Conservation (phyloP, 768 basidiomycete species). For the Tricholoma sp. region DNA sequence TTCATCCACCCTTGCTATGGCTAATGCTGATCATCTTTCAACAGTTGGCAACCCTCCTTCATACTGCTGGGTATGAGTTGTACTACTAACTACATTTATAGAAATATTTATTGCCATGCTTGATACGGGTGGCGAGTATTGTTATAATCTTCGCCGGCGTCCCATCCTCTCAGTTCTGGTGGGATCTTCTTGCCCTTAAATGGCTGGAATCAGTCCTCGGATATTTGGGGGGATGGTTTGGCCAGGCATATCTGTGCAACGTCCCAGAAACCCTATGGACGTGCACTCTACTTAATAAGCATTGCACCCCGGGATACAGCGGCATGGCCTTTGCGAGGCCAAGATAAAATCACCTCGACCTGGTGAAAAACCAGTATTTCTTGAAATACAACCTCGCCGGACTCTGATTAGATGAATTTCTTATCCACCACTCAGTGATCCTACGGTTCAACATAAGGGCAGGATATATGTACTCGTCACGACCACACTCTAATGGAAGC, state of each 20-base stretch:
- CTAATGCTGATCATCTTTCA: neutral
- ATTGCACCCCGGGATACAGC: no score
- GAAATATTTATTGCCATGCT: neutral
- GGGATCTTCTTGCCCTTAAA: neutral
- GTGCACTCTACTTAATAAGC: no score
- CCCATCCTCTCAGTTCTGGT: neutral
- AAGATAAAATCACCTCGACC: no score
- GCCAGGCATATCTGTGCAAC: no score
- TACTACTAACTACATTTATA: neutral
- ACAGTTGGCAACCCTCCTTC: slow-evolving; percentile 66
- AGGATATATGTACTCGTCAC: neutral
- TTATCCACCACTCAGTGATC: no score
- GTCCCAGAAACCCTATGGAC: no score
- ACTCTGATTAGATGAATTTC: no score
- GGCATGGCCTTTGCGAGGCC: no score
- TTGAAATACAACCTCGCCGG: no score
- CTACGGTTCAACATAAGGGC: no score
- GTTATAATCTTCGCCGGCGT: neutral
- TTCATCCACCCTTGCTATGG: neutral
- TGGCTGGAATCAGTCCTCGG: neutral
- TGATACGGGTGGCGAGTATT: neutral
- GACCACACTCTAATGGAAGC: slow-evolving; percentile 8
- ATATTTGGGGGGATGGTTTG: neutral
- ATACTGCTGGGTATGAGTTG: slow-evolving; percentile 58
- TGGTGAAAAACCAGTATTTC: no score